Evolutionary conservation across 2,329 filamentous ascomycete species (phyloP), one percentile per base, ranked within the genome.

Genomic region (Calonectria ilicicola): DNA sequence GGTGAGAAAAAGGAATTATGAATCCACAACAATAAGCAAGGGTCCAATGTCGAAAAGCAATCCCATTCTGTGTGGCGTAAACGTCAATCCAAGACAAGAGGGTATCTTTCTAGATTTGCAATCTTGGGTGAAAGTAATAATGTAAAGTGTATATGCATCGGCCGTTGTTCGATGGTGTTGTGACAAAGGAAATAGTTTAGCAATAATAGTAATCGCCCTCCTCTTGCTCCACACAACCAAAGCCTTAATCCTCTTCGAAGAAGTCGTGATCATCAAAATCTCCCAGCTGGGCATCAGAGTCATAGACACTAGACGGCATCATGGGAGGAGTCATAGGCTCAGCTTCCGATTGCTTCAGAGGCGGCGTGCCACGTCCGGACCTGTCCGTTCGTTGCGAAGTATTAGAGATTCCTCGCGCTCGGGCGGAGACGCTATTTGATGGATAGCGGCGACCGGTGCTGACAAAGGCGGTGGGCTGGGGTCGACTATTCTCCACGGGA

Each of bases 261-360:
- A 91, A 91, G 67, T 88, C 89, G 40, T 89, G 87, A 80, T 91
- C 89, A 77, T 91, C 89, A 82, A 90, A 90, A 67, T 90, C 88
- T 70, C 88, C 90, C 3, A 88, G 86, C 44, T 88, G 88, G 8
- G 91, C 91, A 80, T 93, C 91, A 35, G 86, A 86, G 79, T 93
- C 91, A 80, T 93, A 93, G 38, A 86, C 86, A 72, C 86, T 87
- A 40, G 87, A 82, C 40, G 85, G 86, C 88, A 91, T 90, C 89
- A 92, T 92, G 0, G 90, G 90, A 32, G 91, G 91, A 68, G 91
- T 93, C 73, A 88, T 85, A 7, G 89, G 89, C 51, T 84, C 84
- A 19, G 80, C 76, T 77, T 79, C 79, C n/a, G 79, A 76, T 74
- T 84, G 81, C 70, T 82, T 82, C 27, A 83, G 85, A 26, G 85